Percentiles rank a stretch among this genome's conserved stretches.
These are phyloP conservation scores for Metschnikowia matae DNA, from an alignment of 805 yeast species.

Conservation along the genomic window DNA sequence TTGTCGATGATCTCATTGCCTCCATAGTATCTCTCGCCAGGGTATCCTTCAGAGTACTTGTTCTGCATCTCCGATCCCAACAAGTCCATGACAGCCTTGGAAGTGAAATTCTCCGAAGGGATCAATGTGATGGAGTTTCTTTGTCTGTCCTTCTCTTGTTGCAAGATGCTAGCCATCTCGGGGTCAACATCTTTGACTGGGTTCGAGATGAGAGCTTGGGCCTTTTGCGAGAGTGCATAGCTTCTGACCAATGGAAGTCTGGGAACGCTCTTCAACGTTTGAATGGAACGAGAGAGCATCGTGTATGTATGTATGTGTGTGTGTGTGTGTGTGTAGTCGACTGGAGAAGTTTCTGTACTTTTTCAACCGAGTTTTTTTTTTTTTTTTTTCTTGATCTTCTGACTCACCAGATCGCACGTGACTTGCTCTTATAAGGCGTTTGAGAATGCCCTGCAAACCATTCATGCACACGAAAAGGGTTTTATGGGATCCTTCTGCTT, in stretches of 20 bases:
- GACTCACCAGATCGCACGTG: slow-evolving; percentile 3
- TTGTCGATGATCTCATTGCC: slow-evolving; percentile 94
- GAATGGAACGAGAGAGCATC: slow-evolving; percentile 30
- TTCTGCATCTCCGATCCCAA: slow-evolving; percentile 96
- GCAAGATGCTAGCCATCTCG: slow-evolving; percentile 75
- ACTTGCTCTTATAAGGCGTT: neutral
- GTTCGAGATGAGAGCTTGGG: slow-evolving; percentile 62
- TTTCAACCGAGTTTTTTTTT: neutral
- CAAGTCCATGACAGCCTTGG: slow-evolving; percentile 89
- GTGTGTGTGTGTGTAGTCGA: neutral
- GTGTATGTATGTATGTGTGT: too few relatives aligned
- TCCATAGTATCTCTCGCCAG: slow-evolving; percentile 97
- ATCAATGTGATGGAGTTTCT: slow-evolving; percentile 87
- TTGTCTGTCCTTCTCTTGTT: slow-evolving; percentile 79
- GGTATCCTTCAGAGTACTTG: slow-evolving; percentile 98
- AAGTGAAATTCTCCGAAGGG: slow-evolving; percentile 95
- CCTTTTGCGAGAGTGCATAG: slow-evolving; percentile 67
- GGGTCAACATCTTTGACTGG: slow-evolving; percentile 69
- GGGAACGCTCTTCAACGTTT: slow-evolving; percentile 23
- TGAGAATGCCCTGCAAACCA: neutral
- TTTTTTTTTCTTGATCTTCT: too few relatives aligned
- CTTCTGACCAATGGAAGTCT: slow-evolving; percentile 9
- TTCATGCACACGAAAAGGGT: too few relatives aligned
- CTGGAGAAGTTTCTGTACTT: neutral
- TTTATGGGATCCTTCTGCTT: too few relatives aligned